These are phyloP conservation scores for Salvia rosmarinus DNA, from an alignment of 257 asterid species.

Conservation along the genomic window DNA sequence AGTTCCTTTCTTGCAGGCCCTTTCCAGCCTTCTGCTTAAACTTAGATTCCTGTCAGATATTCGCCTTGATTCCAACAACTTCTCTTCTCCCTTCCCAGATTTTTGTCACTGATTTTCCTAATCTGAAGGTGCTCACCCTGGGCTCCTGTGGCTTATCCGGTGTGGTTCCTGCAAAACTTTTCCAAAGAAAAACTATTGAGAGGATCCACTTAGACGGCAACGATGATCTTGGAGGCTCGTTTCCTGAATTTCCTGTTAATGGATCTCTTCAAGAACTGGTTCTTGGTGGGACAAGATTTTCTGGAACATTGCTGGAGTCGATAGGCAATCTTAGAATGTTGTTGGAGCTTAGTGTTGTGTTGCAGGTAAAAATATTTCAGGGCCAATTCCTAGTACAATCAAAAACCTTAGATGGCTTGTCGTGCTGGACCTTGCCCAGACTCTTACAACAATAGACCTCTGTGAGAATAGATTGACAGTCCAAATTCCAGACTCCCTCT, in stretches of 20 bases:
- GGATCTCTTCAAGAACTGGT: slow-evolving; percentile 45
- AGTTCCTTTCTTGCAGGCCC: slow-evolving; percentile 46
- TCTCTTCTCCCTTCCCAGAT: slow-evolving; percentile 40
- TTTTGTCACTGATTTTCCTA: slow-evolving; percentile 52
- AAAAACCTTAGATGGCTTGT: slow-evolving; percentile 45
- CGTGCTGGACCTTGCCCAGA: slow-evolving; percentile 41
- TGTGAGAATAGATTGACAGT: slow-evolving; percentile 45
- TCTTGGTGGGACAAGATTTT: slow-evolving; percentile 46
- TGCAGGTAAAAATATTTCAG: slow-evolving; percentile 44
- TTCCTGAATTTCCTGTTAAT: slow-evolving; percentile 38
- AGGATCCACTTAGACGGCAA: slow-evolving; percentile 46
- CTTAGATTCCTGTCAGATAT: slow-evolving; percentile 50
- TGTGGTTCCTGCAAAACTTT: slow-evolving; percentile 44
- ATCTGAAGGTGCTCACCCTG: slow-evolving; percentile 38
- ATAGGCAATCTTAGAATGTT: slow-evolving; percentile 50
- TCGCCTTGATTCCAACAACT: slow-evolving; percentile 44
- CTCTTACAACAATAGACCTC: slow-evolving; percentile 39
- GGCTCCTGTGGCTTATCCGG: slow-evolving; percentile 44
- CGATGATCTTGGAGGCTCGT: slow-evolving; percentile 27
- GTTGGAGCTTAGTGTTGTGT: slow-evolving; percentile 42
- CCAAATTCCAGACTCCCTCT: slow-evolving; percentile 36
- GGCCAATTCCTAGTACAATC: slow-evolving; percentile 55
- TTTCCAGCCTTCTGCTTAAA: slow-evolving; percentile 40
- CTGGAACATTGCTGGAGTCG: slow-evolving; percentile 53
- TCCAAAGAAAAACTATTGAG: slow-evolving; percentile 47